Conservation (phyloP, 495 filamentous ascomycete genomes). For the Penicillium desertorum region DNA sequence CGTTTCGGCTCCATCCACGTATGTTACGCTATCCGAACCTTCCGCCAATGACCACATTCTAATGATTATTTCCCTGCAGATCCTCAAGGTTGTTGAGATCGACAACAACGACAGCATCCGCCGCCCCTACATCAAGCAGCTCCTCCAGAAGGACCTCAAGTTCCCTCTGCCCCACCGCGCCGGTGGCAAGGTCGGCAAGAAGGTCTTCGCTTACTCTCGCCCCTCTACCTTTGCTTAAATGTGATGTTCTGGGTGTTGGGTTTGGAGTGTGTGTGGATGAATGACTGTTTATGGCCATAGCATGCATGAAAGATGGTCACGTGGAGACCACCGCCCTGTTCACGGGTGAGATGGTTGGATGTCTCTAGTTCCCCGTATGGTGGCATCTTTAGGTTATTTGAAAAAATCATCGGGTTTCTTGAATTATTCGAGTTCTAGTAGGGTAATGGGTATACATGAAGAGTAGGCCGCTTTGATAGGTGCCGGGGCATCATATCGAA, state of each 20-base stretch:
- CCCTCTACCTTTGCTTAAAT: slow-evolving; percentile 81
- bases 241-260: slow-evolving; percentile 42
- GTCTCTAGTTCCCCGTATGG: slow-evolving; percentile 51
- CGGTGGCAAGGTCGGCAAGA: slow-evolving; percentile 70
- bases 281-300: slow-evolving; percentile 52
- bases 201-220: slow-evolving; percentile 86
- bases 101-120: slow-evolving; percentile 89
- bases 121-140: slow-evolving; percentile 98
- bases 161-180: slow-evolving; percentile 98
- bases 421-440: slow-evolving; percentile 20
- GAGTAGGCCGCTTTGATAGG: background rate
- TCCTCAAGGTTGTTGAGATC: slow-evolving; percentile 96
- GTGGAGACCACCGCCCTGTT: slow-evolving; percentile 40
- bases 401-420: slow-evolving; percentile 47
- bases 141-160: slow-evolving; percentile 88
- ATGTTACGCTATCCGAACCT: slow-evolving; percentile 40
- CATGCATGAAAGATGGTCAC: slow-evolving; percentile 49
- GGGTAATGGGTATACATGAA: background rate
- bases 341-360: slow-evolving; percentile 44
- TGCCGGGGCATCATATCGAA: background rate
- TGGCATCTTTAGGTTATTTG: slow-evolving; percentile 46
- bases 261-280: slow-evolving; percentile 49
- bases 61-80: slow-evolving; percentile 53
- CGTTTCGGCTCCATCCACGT: slow-evolving; percentile 98
- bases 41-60: slow-evolving; percentile 27